These are phyloP conservation scores for Dictyostelium purpureum DNA, from an alignment of 78 protist genomes.

Conservation along the genomic window DNA sequence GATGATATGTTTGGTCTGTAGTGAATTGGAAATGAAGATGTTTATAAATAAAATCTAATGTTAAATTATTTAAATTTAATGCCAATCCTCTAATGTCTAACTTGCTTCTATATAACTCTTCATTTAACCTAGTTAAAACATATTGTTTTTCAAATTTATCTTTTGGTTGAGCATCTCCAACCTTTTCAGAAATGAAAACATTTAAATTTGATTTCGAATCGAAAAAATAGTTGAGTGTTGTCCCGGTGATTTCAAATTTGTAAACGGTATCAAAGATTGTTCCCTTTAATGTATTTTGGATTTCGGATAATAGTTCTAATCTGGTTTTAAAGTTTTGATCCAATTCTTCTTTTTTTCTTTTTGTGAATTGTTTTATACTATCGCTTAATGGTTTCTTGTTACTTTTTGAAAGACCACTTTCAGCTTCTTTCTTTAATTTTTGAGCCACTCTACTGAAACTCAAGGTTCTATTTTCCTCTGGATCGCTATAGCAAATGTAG, in stretches of 20 bases:
- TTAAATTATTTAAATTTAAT: too few species aligned
- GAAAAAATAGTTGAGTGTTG: not conserved
- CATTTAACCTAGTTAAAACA: too few species aligned
- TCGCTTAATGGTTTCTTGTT: not conserved
- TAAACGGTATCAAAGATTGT: too few species aligned
- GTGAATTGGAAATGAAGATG: not conserved
- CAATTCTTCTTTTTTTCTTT: not conserved
- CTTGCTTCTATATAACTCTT: not conserved
- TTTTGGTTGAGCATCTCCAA: not conserved
- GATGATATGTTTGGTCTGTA: not conserved
- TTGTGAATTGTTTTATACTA: not conserved
- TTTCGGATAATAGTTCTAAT: not conserved
- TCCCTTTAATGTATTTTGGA: not conserved
- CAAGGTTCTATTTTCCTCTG: not conserved
- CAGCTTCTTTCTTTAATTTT: not conserved
- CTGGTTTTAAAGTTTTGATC: not conserved
- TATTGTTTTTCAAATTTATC: not conserved
- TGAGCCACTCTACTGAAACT: conserved; percentile 38
- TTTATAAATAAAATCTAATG: not conserved
- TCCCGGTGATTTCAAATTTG: not conserved
- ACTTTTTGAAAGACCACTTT: not conserved
- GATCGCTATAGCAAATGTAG: conserved; percentile 3
- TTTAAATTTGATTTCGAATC: not conserved
- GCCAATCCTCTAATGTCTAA: not conserved
- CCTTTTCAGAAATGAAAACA: not conserved